Conservation (phyloP, 2,329 filamentous ascomycete genomes). For the Aspergillus udagawae region DNA sequence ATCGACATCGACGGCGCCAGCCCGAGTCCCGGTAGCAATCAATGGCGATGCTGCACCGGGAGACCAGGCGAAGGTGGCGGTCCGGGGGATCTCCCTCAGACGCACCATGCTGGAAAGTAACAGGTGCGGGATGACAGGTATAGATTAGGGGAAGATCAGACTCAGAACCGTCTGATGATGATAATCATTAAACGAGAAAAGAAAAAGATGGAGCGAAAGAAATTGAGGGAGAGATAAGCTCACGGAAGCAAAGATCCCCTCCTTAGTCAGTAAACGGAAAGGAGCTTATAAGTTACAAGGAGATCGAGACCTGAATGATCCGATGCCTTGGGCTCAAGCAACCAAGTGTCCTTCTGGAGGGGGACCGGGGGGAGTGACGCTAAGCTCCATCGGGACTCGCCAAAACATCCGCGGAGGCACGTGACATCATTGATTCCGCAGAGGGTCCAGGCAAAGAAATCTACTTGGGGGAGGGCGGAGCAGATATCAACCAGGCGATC, state of each 20-base stretch:
- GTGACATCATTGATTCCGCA: constrained; percentile 30
- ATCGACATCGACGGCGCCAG: constrained; percentile 91
- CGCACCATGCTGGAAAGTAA: constrained; percentile 69
- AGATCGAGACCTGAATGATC: constrained; percentile 18
- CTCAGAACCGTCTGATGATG: constrained; percentile 9
- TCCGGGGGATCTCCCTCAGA: constrained; percentile 92
- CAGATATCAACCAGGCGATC: background rate
- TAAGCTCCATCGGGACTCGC: constrained; percentile 30
- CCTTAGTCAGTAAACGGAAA: constrained; percentile 26
- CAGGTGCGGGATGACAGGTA: constrained; percentile 16
- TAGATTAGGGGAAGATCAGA: constrained; percentile 19
- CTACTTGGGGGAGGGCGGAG: background rate
- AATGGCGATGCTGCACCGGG: constrained; percentile 73
- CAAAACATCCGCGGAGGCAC: constrained; percentile 31
- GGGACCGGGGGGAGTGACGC: constrained; percentile 26
- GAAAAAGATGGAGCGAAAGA: constrained; percentile 5
- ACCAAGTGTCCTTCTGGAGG: constrained; percentile 40
- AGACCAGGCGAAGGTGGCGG: constrained; percentile 96
- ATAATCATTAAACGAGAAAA: constrained; percentile 16
- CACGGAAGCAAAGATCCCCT: constrained; percentile 20
- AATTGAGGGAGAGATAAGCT: constrained; percentile 6
- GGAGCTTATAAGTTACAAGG: constrained; percentile 20
- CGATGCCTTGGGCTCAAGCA: constrained; percentile 16
- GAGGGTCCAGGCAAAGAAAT: constrained; percentile 7
- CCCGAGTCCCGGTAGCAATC: constrained; percentile 88